Evolutionary conservation across 371 early-diverging fungal genomes (phyloP).

Genomic region (Mucor velutinosus): DNA sequence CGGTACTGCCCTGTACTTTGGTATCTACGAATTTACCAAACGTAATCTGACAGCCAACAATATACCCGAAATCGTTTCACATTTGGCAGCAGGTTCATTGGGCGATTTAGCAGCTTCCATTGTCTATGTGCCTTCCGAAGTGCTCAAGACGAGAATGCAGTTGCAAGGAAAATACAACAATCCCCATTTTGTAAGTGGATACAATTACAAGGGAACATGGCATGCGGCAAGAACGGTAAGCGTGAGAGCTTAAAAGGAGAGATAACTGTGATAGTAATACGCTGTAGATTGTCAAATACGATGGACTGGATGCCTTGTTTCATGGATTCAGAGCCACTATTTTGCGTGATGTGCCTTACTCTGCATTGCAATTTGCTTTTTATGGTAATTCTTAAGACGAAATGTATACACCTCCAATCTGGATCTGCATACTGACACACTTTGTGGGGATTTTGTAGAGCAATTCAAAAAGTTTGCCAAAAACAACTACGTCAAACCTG

Average conservation of each 20-base stretch:
- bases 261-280: background rate
- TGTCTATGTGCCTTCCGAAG: slow-evolving; percentile 81
- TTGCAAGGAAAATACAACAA: slow-evolving; percentile 81
- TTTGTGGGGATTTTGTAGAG: slow-evolving; percentile 17
- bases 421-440: background rate
- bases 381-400: slow-evolving; percentile 51
- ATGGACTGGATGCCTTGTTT: slow-evolving; percentile 65
- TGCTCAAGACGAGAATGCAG: slow-evolving; percentile 81
- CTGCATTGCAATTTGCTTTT: slow-evolving; percentile 73
- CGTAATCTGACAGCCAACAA: slow-evolving; percentile 57
- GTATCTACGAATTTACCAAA: slow-evolving; percentile 75
- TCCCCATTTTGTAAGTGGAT: slow-evolving; percentile 74
- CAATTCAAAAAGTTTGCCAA: slow-evolving; percentile 54
- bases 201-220: slow-evolving; percentile 74
- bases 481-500: slow-evolving; percentile 21
- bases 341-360: slow-evolving; percentile 73
- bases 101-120: slow-evolving; percentile 77
- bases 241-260: background rate
- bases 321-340: slow-evolving; percentile 71
- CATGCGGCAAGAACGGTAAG: slow-evolving; percentile 70
- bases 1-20: slow-evolving; percentile 75
- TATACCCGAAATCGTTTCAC: slow-evolving; percentile 64
- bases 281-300: slow-evolving; percentile 61
- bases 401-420: background rate
- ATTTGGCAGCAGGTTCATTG: slow-evolving; percentile 72